phyloP scores from a whole-genome alignment of 257 asterid species.

The Voacanga thouarsii region DNA sequence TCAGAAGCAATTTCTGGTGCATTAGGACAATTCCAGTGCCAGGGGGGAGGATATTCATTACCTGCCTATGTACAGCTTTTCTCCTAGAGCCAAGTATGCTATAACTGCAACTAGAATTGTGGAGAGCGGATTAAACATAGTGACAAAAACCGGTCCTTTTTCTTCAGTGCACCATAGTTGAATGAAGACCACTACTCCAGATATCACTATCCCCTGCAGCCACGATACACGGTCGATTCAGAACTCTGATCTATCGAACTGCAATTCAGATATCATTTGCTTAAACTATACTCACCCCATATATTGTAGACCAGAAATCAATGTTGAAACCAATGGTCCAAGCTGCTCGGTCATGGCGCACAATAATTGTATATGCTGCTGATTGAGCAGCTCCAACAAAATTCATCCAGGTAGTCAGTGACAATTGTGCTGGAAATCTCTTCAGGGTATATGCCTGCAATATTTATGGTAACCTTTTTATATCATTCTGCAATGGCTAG shows the following conservation, averaged over 20 bases:
- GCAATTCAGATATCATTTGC: neutral
- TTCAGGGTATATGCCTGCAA: constrained; percentile 58
- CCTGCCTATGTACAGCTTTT: constrained; percentile 69
- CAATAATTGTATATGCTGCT: constrained; percentile 55
- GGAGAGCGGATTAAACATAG: constrained; percentile 69
- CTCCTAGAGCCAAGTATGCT: constrained; percentile 61
- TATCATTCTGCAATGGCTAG: neutral
- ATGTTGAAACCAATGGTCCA: constrained; percentile 70
- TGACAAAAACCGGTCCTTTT: constrained; percentile 77
- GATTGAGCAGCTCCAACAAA: constrained; percentile 82
- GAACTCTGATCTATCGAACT: neutral
- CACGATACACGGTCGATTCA: neutral
- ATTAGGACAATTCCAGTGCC: neutral
- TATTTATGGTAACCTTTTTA: neutral
- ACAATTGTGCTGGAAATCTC: constrained; percentile 76
- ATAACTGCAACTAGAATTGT: constrained; percentile 54
- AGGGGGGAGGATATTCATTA: constrained; percentile 13
- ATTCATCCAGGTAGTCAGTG: constrained; percentile 70
- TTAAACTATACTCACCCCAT: constrained; percentile 44
- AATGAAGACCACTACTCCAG: constrained; percentile 50
- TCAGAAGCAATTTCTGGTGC: neutral
- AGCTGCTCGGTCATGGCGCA: constrained; percentile 46
- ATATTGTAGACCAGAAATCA: constrained; percentile 69
- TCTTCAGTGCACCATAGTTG: constrained; percentile 68
- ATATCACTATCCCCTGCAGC: constrained; percentile 57